Evolutionary conservation across 441 rosid genomes (phyloP), one percentile per base, ranked within the genome.

Genomic region (Daphne laureola): DNA sequence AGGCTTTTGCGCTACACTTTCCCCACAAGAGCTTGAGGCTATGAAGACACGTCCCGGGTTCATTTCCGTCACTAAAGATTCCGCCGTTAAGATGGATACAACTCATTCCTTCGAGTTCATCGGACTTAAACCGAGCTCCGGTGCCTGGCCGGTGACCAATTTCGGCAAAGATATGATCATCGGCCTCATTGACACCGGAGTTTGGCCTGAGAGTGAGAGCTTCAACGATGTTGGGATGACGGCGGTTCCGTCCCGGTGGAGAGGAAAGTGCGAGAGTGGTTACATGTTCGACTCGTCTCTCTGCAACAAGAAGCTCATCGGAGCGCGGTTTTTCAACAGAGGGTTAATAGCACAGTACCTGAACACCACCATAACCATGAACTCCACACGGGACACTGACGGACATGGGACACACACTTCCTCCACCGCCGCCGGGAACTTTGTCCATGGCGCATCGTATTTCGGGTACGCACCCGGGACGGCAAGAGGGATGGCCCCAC

Each of bases 1-100:
- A 42, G 83, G 89, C 8, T 82, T 82, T 18, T 77, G 86, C 43
- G 89, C 83, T 13, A 72, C 67, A 59, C 83, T 82, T 8, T 61
- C 81, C 21, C 62, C 68, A 3, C 27, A 45, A 4, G 83, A 79
- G 74, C 80, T 67, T 14, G 60, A 69, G 54, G 62, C 73, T 21
- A 27, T 82, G 45, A 67, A 71, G 59, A 71, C 41, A 1, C 45
- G 66, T 18, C 83, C 83, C 0, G 89, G 83, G 2, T 82, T 60
- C 55, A 12, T 79, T 40, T 75, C 85, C 25, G 66, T 72, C 31
- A 58, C 55, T 7, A 64, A 43, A 64, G 85, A 82, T 55, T 43
- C 61, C 27, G 55, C 71, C 17, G 81, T 82, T 1, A 77, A 62
- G 43, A 62, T 44, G 9, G 77, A 75, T 41, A 72, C 76, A n/a